phyloP scores from a whole-genome alignment of 73 alveolate genomes.

The Diophrys appendiculata region DNA sequence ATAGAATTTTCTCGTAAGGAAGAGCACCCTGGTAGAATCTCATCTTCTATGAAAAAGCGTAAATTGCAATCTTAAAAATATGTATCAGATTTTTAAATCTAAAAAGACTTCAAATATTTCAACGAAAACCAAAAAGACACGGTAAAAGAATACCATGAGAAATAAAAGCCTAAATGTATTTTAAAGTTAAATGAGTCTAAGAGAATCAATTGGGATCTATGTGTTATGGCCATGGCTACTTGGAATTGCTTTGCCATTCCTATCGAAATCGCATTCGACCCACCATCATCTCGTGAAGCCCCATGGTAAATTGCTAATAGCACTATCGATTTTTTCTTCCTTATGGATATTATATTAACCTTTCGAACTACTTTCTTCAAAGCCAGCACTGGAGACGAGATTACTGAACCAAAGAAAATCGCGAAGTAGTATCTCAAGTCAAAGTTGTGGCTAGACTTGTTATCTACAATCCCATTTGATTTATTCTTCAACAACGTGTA shows the following conservation, averaged over 20 bases:
- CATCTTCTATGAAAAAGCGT: too few relatives aligned
- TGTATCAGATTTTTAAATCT: neutral
- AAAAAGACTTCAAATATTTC: neutral
- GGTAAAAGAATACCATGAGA: neutral
- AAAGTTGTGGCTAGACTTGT: constrained; percentile 36
- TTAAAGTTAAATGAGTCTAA: constrained; percentile 1
- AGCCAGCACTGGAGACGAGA: constrained; percentile 53
- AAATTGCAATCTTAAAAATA: too few relatives aligned
- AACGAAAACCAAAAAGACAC: neutral
- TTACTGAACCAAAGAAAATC: constrained; percentile 34
- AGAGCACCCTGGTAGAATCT: too few relatives aligned
- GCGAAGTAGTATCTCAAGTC: constrained; percentile 21
- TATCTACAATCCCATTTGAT: constrained; percentile 45
- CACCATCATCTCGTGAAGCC: constrained; percentile 10
- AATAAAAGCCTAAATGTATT: neutral
- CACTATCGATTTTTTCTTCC: constrained; percentile 17
- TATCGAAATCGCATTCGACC: constrained; percentile 32
- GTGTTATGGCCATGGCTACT: constrained; percentile 35
- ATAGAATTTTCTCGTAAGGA: too few relatives aligned
- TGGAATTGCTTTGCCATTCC: constrained; percentile 37
- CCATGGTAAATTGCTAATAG: neutral
- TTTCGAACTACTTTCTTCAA: constrained; percentile 36
- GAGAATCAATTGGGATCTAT: constrained; percentile 46
- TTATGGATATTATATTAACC: constrained; percentile 39
- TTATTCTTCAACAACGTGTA: neutral